Evolutionary conservation across 2,329 filamentous ascomycete genomes (phyloP), one percentile per base, ranked within the genome.

Genomic region (Diaporthe amygdali): DNA sequence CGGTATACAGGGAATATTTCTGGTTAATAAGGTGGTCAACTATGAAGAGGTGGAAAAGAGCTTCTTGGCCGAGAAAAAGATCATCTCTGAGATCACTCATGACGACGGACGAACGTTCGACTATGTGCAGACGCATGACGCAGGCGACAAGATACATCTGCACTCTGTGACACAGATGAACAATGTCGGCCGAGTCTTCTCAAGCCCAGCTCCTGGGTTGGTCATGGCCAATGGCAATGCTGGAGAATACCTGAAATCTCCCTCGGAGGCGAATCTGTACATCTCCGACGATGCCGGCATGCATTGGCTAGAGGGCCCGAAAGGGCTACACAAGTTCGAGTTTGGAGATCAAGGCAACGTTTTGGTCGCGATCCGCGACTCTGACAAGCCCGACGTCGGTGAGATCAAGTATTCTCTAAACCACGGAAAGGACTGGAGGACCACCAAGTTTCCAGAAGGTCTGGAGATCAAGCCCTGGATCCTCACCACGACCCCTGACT

Each of bases 201-300:
- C 96, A 2, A 98, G 95, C 77, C 94, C 94, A 1, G 96, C 96
- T 0, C 96, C 96, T 3, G 97, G 96, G 9, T 87, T 99, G 70
- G 90, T 98, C 25, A 97, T 99, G 94, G 97, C 93, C 20, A 91
- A 97, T 66, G 96, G 96, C 71, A 99, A 99, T 80, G 94, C 90
- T 5, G 96, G 97, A 66, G 89, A 93, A 25, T 84, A 87, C 66
- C 87, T 99, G 8, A 88, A 90, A 72, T 82, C 86, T 8, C 96
- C 95, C 78, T 84, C 85, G 4, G 89, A 97, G 12, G 92, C 94
- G 15, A 90, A 94, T 79, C 88, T 97, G 1, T 98, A 91, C 78
- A 90, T 98, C 32, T 99, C 96, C 0, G 94, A 97, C 78, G 91
- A 98, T 81, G 96, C 95, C 25, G 96, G 96, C 49, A 83, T 94